These are phyloP conservation scores for Aspergillus spinulosporus DNA, from an alignment of 2,329 filamentous ascomycete genomes.

Conservation along the genomic window DNA sequence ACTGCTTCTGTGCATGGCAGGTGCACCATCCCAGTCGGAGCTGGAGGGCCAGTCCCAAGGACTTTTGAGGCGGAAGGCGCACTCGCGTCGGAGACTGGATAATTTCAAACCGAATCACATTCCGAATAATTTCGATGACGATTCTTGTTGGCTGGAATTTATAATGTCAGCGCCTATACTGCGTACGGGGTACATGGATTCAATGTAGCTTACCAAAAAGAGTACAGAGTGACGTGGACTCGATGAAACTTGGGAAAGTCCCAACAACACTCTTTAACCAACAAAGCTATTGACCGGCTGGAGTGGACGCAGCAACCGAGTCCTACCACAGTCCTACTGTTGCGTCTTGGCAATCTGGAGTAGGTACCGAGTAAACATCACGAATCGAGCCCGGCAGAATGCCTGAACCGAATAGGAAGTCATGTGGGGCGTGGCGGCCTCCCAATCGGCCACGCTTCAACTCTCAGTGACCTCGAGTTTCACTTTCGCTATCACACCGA, in stretches of 20 bases:
- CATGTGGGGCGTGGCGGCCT: slow-evolving; percentile 8
- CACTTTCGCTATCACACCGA: background rate
- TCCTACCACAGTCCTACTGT: too few species aligned
- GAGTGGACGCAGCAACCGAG: background rate
- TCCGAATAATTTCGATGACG: background rate
- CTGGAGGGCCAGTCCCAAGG: background rate
- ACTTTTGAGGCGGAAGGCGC: background rate
- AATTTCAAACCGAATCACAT: background rate
- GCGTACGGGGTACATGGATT: background rate
- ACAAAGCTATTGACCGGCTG: background rate
- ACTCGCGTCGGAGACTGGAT: background rate
- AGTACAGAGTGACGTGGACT: slow-evolving; percentile 7
- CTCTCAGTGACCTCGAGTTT: background rate
- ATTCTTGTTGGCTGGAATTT: background rate
- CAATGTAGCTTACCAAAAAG: slow-evolving; percentile 5
- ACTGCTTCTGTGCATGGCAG: slow-evolving; percentile 18
- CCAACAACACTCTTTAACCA: background rate
- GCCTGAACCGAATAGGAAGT: background rate
- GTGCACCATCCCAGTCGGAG: slow-evolving; percentile 17
- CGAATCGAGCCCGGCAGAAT: background rate
- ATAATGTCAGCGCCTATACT: slow-evolving; percentile 5
- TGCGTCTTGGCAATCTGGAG: too few species aligned
- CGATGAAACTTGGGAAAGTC: background rate
- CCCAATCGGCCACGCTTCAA: slow-evolving; percentile 8
- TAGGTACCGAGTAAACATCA: background rate